A percentile compares a stretch with the other conserved stretches of the same genome.
phyloP scores from a whole-genome alignment of 371 early-diverging fungal genomes.

The Mucor plumbeus region DNA sequence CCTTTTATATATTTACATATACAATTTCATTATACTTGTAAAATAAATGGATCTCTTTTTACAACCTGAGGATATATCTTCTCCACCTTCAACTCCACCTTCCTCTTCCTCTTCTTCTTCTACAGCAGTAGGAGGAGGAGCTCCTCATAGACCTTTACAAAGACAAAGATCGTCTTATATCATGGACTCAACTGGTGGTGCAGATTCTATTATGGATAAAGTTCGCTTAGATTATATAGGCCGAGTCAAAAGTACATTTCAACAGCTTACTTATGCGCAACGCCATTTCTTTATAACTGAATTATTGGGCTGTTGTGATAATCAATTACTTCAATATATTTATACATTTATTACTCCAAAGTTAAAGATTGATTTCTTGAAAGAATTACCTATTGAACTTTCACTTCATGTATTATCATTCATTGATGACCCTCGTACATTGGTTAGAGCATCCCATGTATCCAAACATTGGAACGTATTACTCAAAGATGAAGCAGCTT shows the following conservation, averaged over 20 bases:
- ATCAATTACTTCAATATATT: slow-evolving; percentile 52
- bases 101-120: slow-evolving; percentile 22
- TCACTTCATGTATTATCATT: slow-evolving; percentile 70
- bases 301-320: slow-evolving; percentile 50
- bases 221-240: slow-evolving; percentile 29
- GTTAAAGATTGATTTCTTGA: slow-evolving; percentile 76
- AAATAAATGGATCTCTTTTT: slow-evolving; percentile 10
- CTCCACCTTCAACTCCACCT: not conserved
- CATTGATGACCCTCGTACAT: slow-evolving; percentile 62
- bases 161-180: slow-evolving; percentile 28
- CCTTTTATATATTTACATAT: not conserved
- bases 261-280: slow-evolving; percentile 32
- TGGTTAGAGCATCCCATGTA: slow-evolving; percentile 73
- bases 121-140: not conserved
- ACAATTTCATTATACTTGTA: not conserved
- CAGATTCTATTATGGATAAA: slow-evolving; percentile 19
- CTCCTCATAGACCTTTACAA: slow-evolving; percentile 19
- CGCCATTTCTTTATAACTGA: slow-evolving; percentile 35
- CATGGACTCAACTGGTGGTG: slow-evolving; percentile 11
- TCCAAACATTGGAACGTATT: slow-evolving; percentile 71
- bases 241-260: slow-evolving; percentile 34
- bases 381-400: slow-evolving; percentile 72
- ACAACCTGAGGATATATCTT: slow-evolving; percentile 19
- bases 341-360: slow-evolving; percentile 56
- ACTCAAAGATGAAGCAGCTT: slow-evolving; percentile 58